Base-by-base conservation (phyloP, 129 eudicot species). In the Lactuca sativa region DNA sequence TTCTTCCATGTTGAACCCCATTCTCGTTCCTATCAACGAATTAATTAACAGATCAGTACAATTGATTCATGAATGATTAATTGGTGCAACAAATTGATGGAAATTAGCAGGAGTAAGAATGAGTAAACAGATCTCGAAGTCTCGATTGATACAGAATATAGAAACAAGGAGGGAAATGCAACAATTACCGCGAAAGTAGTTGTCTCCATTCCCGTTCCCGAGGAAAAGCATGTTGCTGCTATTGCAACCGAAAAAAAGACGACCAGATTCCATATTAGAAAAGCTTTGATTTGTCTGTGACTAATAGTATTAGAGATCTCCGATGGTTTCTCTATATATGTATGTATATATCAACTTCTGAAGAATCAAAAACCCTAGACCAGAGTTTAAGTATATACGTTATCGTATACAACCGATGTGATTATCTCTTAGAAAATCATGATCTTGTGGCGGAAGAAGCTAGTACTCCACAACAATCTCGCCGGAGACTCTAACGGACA, bases 381-480 rank as follows among this genome's bases (percentile, higher is more conserved):
- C 59, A 65, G 70, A 58, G 66, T 55, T 59, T n/a, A 31, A 51
- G 57, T 31, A 37, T 65, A 72, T 49, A 25, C 16, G 56, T 31
- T 9, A 41, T 15, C 10, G 54, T 56, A 41, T 56, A 59, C 32
- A 64, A 74, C 59, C 14, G 54, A 59, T 7, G 66, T 15, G 69
- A 74, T 56, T 54, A 51, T 54, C 58, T 72, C 66, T 81, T 82
- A 90, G 85, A 86, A 90, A 34, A 90, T 78, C 97, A 85, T 90
- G 79, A 90, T 74, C 97, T 90, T 90, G 65, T 90, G 97, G 85
- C 97, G 97, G 82, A 90, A 90, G 95, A 90, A 90, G 78, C 97
- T 90, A 51, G 95, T 84, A 71, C 95, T 84, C 97, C 95, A 90
- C 30, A 90, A 84, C 80, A 90, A 81, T 88, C 97, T 86, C 53